Base-by-base conservation (phyloP, 169 alveolate genomes). In the Plasmodium yoelii region DNA sequence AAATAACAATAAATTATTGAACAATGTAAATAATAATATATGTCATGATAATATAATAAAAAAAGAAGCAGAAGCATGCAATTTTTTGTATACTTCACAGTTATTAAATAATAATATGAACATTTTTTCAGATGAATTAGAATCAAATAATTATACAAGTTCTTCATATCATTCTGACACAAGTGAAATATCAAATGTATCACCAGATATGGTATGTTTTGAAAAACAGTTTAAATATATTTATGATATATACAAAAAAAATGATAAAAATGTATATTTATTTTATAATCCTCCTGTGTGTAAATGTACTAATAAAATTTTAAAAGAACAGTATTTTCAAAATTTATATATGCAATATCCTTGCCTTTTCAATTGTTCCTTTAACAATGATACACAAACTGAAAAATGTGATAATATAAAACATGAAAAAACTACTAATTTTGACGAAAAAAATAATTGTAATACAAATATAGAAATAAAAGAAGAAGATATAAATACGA, bases 211-310 rank as follows among this genome's bases (percentile, higher is more conserved):
- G 22, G 12, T 71, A 8, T 86, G 86, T 53, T 70, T 70, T 55
- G 91, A 86, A 65, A 86, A 69, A n/a, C 91, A 86, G 53, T 86
- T 86, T 39, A 86, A 86, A 59, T 71, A 86, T 70, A 86, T 86
- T 44, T 86, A 86, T 86, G 91, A 86, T 55, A 60, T 86, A 73
- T 86, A 86, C 63, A 86, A 10, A 24, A 86, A 86, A 22, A 86
- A 86, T 70, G 91, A 86, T 15, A 55, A 86, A 68, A 86, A 86
- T 47, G 75, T 86, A 3, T 86, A 46, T 22, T 39, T 86, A 19
- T 86, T 86, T 86, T 68, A 68, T 42, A 86, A 86, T 28, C 91
- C 91, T n/a, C 91, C 91, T 22, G 44, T 86, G 51, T 86, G 91
- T 47, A 86, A 68, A 65, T 86, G 91, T 8, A 46, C 39, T 8